phyloP scores from a whole-genome alignment of 495 filamentous ascomycete genomes.

The Penicillium soppii region DNA sequence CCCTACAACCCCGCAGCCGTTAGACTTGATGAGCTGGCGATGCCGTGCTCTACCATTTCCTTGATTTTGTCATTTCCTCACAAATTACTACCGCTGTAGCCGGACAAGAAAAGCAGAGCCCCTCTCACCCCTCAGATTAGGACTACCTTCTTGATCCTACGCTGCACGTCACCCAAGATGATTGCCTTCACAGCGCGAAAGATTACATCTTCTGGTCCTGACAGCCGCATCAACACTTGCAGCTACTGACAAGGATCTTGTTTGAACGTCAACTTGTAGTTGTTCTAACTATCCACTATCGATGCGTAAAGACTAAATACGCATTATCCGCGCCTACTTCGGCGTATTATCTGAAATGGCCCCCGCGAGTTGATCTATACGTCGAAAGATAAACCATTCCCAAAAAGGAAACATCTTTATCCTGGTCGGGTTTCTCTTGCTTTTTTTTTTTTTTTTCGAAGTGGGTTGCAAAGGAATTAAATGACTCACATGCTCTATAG shows the following conservation, averaged over 20 bases:
- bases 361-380: no score
- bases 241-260: background rate
- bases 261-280: background rate
- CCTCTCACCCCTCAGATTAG: constrained; percentile 7
- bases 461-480: background rate
- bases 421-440: background rate
- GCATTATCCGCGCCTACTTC: background rate
- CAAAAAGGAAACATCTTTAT: background rate
- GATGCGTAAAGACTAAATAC: constrained; percentile 6
- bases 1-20: constrained; percentile 24
- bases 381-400: background rate
- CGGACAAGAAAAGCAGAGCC: background rate
- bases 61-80: constrained; percentile 14
- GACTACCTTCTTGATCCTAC: background rate
- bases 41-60: constrained; percentile 21
- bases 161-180: constrained; percentile 6
- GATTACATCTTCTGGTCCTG: background rate
- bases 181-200: background rate
- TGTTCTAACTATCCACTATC: background rate
- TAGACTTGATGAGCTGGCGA: constrained; percentile 30
- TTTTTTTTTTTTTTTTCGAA: background rate
- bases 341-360: no score
- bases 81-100: constrained; percentile 11
- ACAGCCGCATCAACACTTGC: constrained; percentile 3
- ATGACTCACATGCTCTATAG: background rate